Evolutionary conservation across 2,329 filamentous ascomycete genomes (phyloP).

Genomic region (Venturia carpophila): DNA sequence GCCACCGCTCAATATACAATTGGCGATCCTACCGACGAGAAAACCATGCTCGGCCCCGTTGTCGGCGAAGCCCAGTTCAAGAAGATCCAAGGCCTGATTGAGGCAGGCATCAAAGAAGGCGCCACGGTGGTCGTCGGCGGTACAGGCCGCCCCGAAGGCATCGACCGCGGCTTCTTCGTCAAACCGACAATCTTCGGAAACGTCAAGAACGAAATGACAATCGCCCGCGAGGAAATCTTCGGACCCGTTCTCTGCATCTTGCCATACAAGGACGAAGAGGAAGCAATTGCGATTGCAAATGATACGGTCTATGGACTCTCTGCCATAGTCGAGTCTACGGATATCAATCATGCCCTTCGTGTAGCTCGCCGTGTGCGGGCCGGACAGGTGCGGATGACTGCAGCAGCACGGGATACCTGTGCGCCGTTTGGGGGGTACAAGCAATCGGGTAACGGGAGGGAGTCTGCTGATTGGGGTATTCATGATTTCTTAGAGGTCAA

Average conservation of each 20-base stretch:
- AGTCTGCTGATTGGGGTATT: conserved; percentile 21
- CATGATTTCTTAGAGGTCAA: conserved; percentile 24
- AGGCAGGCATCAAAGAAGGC: conserved; percentile 60
- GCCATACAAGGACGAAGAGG: conserved; percentile 12
- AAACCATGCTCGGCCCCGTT: conserved; percentile 67
- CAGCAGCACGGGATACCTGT: conserved; percentile 6
- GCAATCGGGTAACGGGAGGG: conserved; percentile 29
- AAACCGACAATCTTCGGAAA: conserved; percentile 19
- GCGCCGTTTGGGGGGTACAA: conserved; percentile 31
- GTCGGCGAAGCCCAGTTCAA: conserved; percentile 65
- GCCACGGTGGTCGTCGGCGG: conserved; percentile 59
- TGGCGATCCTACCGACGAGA: conserved; percentile 61
- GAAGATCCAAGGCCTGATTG: conserved; percentile 60
- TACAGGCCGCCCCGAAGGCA: conserved; percentile 31
- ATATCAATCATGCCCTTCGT: conserved; percentile 14
- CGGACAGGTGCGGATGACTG: conserved; percentile 15
- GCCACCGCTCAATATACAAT: conserved; percentile 54
- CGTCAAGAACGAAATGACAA: conserved; percentile 16
- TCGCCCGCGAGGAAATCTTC: conserved; percentile 17
- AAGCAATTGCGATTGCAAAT: conserved; percentile 18
- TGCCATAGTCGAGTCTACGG: conserved; percentile 16
- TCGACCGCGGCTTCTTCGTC: conserved; percentile 22
- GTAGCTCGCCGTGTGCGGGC: conserved; percentile 10
- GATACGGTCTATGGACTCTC: conserved; percentile 17
- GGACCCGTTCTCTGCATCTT: conserved; percentile 15